Evolutionary conservation across 768 basidiomycete species (phyloP), one percentile per base, ranked within the genome.

Genomic region (Naematelia encephala): DNA sequence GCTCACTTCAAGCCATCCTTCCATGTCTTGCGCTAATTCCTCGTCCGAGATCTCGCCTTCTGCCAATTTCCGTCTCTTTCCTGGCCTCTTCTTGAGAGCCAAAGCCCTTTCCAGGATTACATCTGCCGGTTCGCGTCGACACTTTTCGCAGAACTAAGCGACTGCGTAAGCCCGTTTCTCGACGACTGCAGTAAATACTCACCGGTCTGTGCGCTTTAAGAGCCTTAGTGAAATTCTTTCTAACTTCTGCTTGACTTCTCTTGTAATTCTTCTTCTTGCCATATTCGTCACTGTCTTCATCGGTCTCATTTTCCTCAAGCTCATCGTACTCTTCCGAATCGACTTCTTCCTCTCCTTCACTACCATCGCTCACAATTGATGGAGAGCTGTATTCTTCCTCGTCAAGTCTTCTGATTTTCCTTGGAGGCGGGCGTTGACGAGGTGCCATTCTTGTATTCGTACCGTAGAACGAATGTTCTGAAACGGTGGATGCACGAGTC

Each of bases 1-100:
- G 47, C 62, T 60, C 45, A 73, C 71, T 54, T 70, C 69, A 4
- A 73, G 45, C 71, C 71, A 73, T 11, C 68, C 71, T 46, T 62
- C 57, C 27, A 73, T 39, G 8, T 22, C 23, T 25, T 62, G 29
- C 21, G 69, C 66, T 19, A 62, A 48, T 52, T 73, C 71, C 22
- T 64, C 64, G 47, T 68, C 68, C 28, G 55, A 61, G 4, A 73
- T 53, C 42, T 46, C 57, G 56, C 63, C 66, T 4, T 66, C 66
- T 45, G 68, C 63, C 49, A 52, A 25, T 21, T 64, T 61, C 54
- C 57, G 49, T 42, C 53, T 59, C 28, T 44, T 56, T 0, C 58
- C 47, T 14, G 57, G 42, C 39, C 51, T 59, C 34, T 61, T 56
- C 58, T 69, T 65, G 57, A 51, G 62, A 30, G 51, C 51, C 27